These are phyloP conservation scores for Xerocomellus chrysenteron DNA, from an alignment of 768 basidiomycete species.

Conservation along the genomic window DNA sequence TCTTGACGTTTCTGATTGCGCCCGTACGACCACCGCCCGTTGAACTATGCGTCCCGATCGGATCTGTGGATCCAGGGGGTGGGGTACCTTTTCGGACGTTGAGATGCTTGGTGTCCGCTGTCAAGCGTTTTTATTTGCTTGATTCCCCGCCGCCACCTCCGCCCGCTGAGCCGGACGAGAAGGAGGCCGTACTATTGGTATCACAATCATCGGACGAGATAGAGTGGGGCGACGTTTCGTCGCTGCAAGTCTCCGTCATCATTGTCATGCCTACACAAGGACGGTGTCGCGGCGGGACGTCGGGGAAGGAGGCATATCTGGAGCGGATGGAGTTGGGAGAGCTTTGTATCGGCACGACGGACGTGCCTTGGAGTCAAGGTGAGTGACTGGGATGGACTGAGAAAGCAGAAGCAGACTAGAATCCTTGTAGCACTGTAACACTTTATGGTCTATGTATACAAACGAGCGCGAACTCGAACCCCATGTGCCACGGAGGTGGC, in stretches of 20 bases:
- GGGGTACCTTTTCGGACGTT: background rate
- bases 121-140: slow-evolving; percentile 4
- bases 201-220: background rate
- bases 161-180: background rate
- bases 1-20: slow-evolving; percentile 4
- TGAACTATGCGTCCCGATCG: background rate
- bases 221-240: slow-evolving; percentile 12
- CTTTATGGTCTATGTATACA: too few relatives aligned
- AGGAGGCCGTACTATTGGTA: background rate
- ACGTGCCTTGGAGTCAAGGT: too few relatives aligned
- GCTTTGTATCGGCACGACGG: too few relatives aligned
- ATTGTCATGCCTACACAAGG: slow-evolving; percentile 41
- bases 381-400: too few relatives aligned
- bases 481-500: too few relatives aligned
- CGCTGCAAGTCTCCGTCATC: slow-evolving; percentile 40
- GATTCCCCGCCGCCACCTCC: background rate
- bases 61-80: background rate
- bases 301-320: background rate
- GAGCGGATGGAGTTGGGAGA: slow-evolving; percentile 25
- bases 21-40: background rate
- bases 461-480: too few relatives aligned
- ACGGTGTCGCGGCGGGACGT: background rate
- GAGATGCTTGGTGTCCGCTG: background rate
- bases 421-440: too few relatives aligned
- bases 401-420: too few relatives aligned